Evolutionary conservation across 2,329 filamentous ascomycete species (phyloP), one percentile per base, ranked within the genome.

Genomic region (Colletotrichum sp.): DNA sequence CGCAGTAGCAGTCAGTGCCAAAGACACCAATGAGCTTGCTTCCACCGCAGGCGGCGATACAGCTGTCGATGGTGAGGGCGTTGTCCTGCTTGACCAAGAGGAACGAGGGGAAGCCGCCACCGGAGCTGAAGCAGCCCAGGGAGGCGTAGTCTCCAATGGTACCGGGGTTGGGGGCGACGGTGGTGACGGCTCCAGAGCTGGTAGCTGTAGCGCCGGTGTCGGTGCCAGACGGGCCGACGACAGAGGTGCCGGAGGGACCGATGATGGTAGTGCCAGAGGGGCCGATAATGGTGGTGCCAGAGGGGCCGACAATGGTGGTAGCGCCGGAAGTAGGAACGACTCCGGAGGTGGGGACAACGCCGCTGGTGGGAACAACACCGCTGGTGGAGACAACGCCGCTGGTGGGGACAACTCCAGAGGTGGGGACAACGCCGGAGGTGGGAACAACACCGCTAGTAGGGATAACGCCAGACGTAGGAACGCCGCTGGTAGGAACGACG

Each of bases 1-100:
- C 81, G 62, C 83, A 84, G 79, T 81, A 82, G 77, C 83, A 84
- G 69, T 80, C 77, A 64, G 68, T 78, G 56, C 78, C 76, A 62
- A 76, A 72, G 55, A 79, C 74, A 69, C 79, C 83, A 36, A 83
- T 82, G 77, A 79, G 81, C 21, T 63, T 69, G 18, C 73, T 26
- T 13, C 28, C 63, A 1, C 65, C 64, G 28, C 81, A 82, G 55
- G 74, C 77, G n/a, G 73, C 71, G 13, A 78, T 78, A 62, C 82
- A 84, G 4, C 76, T 56, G 9, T 83, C 78, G 26, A 82, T 64
- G 21, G 76, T 78, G 79, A 81, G 81, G 24, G 73, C 14, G 78
- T 80, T 81, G 18, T 74, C 14, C 7, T 36, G 52, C 6, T 74
- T 75, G 3, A 74, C 24, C 2, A 75, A 76, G 21, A 72, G 48